Evolutionary conservation across 345 rosid species (phyloP), one percentile per base, ranked within the genome.

Genomic region (Salix exigua): DNA sequence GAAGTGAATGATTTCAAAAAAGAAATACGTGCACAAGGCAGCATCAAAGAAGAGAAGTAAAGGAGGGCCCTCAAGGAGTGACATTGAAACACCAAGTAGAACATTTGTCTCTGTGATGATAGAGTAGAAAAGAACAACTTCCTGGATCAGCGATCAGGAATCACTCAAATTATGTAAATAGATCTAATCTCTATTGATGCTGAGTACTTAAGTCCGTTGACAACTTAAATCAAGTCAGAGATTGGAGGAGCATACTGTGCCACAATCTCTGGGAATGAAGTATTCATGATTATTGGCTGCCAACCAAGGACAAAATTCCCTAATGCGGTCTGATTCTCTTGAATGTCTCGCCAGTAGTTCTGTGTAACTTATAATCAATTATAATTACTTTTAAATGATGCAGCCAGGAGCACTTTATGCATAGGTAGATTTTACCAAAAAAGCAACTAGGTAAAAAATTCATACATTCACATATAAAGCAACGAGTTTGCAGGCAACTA

Each of bases 291-390:
- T 51, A 82, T 21, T 72, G 58, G 62, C 37, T 61, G 68, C 23
- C 61, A 64, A 51, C 70, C 63, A 78, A 50, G 61, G 51, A 73
- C 79, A 70, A 44, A 64, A 70, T 50, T 70, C 68, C 73, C 28
- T 58, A 44, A 33, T 73, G 72, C 63, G 68, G 62, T 71, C 71
- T 37, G 62, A 75, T 61, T 48, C 77, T 78, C 79, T 68, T 18
- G 77, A 63, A 72, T 40, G 72, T 46, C 75, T 67, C 69, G 42
- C 69, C 68, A 30, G 44, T 17, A 55, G 40, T 21, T 30, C 72
- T 26, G 79, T 9, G 63, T 73, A 76, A 60, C 86, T 80, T 75
- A 70, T 30, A 62, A 17, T 25, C 12, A 25, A 28, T 69, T 46
- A 17, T 17, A 11, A 50, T 4, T 19, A 5, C 51, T 42, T 13